Base-by-base conservation (phyloP, 345 rosid genomes). In the Mallotus nudiflorus region DNA sequence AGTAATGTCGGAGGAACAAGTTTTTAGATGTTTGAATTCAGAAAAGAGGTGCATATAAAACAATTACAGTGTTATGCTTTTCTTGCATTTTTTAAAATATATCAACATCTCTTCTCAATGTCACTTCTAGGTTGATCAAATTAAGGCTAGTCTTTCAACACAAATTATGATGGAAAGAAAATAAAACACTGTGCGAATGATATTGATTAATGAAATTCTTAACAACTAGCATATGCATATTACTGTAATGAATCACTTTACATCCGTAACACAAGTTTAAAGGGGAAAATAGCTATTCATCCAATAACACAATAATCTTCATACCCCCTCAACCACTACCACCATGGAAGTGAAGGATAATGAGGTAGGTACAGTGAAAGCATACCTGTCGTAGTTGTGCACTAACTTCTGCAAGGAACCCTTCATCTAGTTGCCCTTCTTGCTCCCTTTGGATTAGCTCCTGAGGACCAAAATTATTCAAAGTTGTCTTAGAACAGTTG, bases 351-450 rank as follows among this genome's bases (percentile, higher is more conserved):
- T 4, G 14, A 28, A 22, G 4, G 66, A 14, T n/a, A 42, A 42
- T 15, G 54, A 64, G 29, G 33, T 39, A 27, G 29, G 53, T 66
- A 14, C 14, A 40, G 53, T 50, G 50, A 53, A 51, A 62, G 14
- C 39, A 54, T 48, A 88, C 98, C 79, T 91, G 93, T 75, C 93
- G 84, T 69, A 94, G 77, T 72, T 90, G 97, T 78, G 97, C 95
- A 71, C 72, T 94, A 66, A 91, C 98, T 86, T 91, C 91, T 73
- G 96, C 77, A 70, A 94, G 96, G 75, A 94, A 90, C 13, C 96
- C 95, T 83, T 91, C 98, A 82, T 91, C 95, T 37, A 88, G 86
- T 75, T 87, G 85, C 53, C 97, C 96, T 82, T 87, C 88, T 71
- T 80, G 85, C 76, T 91, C 95, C 81, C 85, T 83, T 80, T 83